Evolutionary conservation across 768 basidiomycete species (phyloP), one percentile per base, ranked within the genome.

Genomic region (Termitomyces sp.): DNA sequence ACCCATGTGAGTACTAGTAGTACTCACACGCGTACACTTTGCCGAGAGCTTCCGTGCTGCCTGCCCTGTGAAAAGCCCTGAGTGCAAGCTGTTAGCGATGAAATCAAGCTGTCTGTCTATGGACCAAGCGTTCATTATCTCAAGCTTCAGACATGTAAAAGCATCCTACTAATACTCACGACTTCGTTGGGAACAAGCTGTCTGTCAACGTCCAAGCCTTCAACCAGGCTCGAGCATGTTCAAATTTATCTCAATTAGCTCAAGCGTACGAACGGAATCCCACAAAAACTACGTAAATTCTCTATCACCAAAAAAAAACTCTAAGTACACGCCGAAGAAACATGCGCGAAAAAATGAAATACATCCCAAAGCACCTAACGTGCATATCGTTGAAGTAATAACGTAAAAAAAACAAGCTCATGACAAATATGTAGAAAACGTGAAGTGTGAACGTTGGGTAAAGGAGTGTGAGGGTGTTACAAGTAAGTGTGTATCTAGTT

Each of bases 381-480:
- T 52, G 56, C 52, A 58, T 57, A 58, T 47, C 53, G 37, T 54
- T 40, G 54, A 55, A 49, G 54, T 35, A 55, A 55, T 55, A 58
- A 58, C 49, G 43, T 52, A 53, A 49, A 15, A 28, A 28, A 28
- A 41, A 22, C 21, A 21, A 30, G 22, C 24, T 46, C 49, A 41
- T 28, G 30, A 21, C 42, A 37, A 40, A 26, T n/a, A 40, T 21
- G 19, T 5, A 26, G 41, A 19, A 46, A 26, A n/a, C 49, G 19
- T 35, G 49, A 41, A 17, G 26, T 26, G 26, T 10, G 26, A 45
- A 26, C 43, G 43, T 17, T 26, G 43, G 24, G 7, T 26, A 35
- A 57, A 48, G 3, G 57, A 54, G 44, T 41, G 49, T 49, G n/a
- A 35, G 45, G 15, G 22, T 48, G 54, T 49, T 48, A 7, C 22